Evolutionary conservation across 257 asterid genomes (phyloP).

Genomic region (Salvia splendens): DNA sequence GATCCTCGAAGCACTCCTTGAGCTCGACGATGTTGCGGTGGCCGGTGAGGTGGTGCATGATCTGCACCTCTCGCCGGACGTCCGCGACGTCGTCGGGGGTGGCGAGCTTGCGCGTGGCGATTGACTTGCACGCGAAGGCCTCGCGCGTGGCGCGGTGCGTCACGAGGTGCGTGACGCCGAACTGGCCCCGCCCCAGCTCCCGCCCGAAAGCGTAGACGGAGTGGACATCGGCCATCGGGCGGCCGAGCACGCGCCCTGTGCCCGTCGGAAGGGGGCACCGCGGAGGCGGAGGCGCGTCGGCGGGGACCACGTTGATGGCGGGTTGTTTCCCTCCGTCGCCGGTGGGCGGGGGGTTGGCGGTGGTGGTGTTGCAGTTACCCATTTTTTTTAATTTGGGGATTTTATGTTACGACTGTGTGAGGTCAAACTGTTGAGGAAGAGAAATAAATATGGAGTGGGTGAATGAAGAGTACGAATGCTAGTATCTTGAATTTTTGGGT

Average conservation of each 20-base stretch:
- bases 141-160: conserved; percentile 61
- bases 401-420: conserved; percentile 30
- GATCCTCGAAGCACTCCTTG: conserved; percentile 76
- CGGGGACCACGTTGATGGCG: conserved; percentile 52
- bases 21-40: conserved; percentile 82
- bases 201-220: conserved; percentile 66
- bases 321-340: conserved; percentile 22
- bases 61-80: conserved; percentile 91
- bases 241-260: conserved; percentile 74
- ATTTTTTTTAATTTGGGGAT: conserved; percentile 36
- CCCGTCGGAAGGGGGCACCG: conserved; percentile 65
- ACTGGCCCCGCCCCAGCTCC: conserved; percentile 92
- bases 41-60: conserved; percentile 91
- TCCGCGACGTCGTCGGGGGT: conserved; percentile 71
- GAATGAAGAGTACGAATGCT: too few relatives aligned
- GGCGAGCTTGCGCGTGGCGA: conserved; percentile 73
- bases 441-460: not conserved
- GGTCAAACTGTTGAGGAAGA: conserved; percentile 37
- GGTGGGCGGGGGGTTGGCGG: conserved; percentile 39
- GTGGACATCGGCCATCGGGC: conserved; percentile 70
- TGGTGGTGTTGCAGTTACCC: conserved; percentile 69
- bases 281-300: conserved; percentile 63
- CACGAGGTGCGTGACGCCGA: conserved; percentile 80
- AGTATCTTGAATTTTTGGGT: conserved; percentile 9
- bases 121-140: conserved; percentile 78